Evolutionary conservation across 1,284 basidiomycete species (phyloP), one percentile per base, ranked within the genome.

Genomic region (Ceratobasidium sp.): DNA sequence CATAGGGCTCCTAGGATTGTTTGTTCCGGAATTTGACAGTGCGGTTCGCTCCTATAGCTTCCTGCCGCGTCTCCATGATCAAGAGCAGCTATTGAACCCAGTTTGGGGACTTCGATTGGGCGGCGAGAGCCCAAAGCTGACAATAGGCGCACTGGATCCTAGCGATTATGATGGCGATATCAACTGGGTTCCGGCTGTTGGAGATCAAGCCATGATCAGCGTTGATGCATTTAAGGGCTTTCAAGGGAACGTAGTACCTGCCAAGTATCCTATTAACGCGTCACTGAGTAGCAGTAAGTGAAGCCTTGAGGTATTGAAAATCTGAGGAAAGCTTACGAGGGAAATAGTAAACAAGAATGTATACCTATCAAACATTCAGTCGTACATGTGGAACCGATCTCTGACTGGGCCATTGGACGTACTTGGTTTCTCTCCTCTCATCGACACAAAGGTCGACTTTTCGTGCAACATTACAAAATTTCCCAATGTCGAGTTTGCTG

Each of bases 331-430:
- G n/a, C n/a, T 58, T 14, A 1, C 8, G 21, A 1, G 4, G 50
- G n/a, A n/a, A n/a, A n/a, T 34, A 69, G 65, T 69, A 23, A 69
- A 53, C 65, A 69, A 58, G 28, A 69, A 69, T 26, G 58, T 69
- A 28, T 69, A 69, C 28, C 6, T 69, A 16, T 39, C 39, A 18
- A 41, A 69, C 26, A 34, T 69, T n/a, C 26, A 43, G 5, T 23
- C 48, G 39, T 69, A 28, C 28, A 57, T 45, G 32, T 46, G 46
- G 65, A 69, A 69, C 39, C 14, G 28, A 2, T 32, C 53, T 34
- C 30, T 57, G 9, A 30, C 46, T 46, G 65, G 65, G 16, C 52
- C 52, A 0, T n/a, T 45, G 21, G 46, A 69, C 9, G 41, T 16
- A 14, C 30, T 58, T 21, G 55, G 58, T n/a, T n/a, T n/a, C 3